Evolutionary conservation across 73 alveolate species (phyloP), one percentile per base, ranked within the genome.

Genomic region (Vitrella brassicaformis): DNA sequence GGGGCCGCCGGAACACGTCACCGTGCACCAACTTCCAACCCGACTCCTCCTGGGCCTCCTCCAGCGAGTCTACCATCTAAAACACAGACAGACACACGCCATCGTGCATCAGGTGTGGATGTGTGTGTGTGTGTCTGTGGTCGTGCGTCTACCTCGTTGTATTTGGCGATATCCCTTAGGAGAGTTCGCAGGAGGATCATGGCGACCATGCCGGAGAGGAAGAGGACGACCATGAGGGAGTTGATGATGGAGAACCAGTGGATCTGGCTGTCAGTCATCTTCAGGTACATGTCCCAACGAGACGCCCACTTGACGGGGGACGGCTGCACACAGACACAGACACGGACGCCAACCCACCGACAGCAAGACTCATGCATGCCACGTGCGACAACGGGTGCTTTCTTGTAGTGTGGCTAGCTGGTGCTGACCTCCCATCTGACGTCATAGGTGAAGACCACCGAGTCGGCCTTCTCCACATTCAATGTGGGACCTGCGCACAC

Each of bases 1-100:
- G 56, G 30, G 83, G 83, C 67, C 68, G 67, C 25, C 83, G 75
- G 83, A 76, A 76, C 29, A 76, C 83, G 32, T 76, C 83, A 9
- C 77, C 83, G 27, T 76, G 84, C 31, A 78, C 84, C 31, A 78
- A 68, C 45, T 78, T 78, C 84, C 84, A 78, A 0, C 84, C 84
- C 22, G 84, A 67, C 84, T 78, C 84, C 84, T 78, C 47, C 25
- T 83, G 84, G 28, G 74, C 86, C 71, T 72, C 87, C 78, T 80
- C 76, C 82, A 56, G 9, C 65, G 65, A 45, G 19, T 19, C 65
- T n/a, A n/a, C n/a, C n/a, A n/a, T n/a, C n/a, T n/a, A n/a, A n/a
- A n/a, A n/a, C n/a, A n/a, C n/a, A n/a, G n/a, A n/a, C n/a, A n/a
- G n/a, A n/a, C n/a, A n/a, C n/a, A n/a, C n/a, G n/a, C n/a, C n/a